Conservation (phyloP, 2,329 filamentous ascomycete species). For the Colletotrichum orchidophilum region DNA sequence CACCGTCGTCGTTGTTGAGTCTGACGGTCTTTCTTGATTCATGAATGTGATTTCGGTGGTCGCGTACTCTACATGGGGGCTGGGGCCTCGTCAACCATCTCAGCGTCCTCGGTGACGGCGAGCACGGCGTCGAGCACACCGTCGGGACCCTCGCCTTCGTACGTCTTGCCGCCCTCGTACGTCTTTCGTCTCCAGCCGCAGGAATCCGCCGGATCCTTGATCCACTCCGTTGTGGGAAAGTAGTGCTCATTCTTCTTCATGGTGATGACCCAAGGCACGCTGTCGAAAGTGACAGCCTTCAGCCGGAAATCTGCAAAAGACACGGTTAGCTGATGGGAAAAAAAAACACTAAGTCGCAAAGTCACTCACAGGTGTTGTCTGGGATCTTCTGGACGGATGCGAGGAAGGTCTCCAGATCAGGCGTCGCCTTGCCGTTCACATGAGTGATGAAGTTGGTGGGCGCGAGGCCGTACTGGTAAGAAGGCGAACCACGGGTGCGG, state of each 20-base stretch:
- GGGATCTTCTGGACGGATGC: slow-evolving; percentile 85
- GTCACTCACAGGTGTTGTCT: slow-evolving; percentile 84
- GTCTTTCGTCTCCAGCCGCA: slow-evolving; percentile 72
- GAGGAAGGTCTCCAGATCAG: slow-evolving; percentile 83
- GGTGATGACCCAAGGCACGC: slow-evolving; percentile 98
- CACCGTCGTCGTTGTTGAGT: background rate
- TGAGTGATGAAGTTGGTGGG: slow-evolving; percentile 98
- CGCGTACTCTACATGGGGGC: slow-evolving; percentile 1
- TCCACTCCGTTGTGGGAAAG: slow-evolving; percentile 76
- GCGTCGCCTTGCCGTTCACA: slow-evolving; percentile 89
- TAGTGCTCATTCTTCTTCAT: slow-evolving; percentile 99
- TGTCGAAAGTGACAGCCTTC: slow-evolving; percentile 98
- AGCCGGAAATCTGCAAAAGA: slow-evolving; percentile 80
- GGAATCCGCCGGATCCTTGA: slow-evolving; percentile 67
- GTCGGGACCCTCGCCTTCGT: slow-evolving; percentile 64
- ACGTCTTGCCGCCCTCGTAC: slow-evolving; percentile 64
- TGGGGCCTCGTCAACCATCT: slow-evolving; percentile 47
- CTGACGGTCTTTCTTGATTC: background rate
- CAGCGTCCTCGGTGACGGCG: slow-evolving; percentile 51
- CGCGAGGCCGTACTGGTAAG: slow-evolving; percentile 90
- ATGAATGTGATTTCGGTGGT: background rate
- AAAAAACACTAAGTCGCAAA: background rate
- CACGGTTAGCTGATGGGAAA: slow-evolving; percentile 30
- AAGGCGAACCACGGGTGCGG: slow-evolving; percentile 81
- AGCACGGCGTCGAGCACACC: slow-evolving; percentile 54